Percentiles rank a stretch among this genome's conserved stretches.
Evolutionary conservation across 495 filamentous ascomycete genomes (phyloP).

Genomic region (Haplographium delicatum): DNA sequence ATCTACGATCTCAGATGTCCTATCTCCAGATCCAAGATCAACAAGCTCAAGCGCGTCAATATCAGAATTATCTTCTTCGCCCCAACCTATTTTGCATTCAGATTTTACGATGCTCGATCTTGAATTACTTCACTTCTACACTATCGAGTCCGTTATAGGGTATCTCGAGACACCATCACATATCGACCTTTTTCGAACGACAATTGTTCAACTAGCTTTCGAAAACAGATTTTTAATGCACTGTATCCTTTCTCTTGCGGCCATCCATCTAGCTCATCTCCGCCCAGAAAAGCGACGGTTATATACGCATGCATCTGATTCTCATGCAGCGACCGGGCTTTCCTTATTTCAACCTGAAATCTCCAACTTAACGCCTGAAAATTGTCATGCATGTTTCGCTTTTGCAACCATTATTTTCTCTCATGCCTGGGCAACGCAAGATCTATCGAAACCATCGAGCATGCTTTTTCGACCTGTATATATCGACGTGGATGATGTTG

Average conservation of each 20-base stretch:
- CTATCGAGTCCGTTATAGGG: constrained; percentile 35
- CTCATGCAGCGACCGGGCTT: constrained; percentile 9
- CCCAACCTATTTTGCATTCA: too few species aligned
- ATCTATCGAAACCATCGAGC: constrained; percentile 10
- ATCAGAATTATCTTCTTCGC: too few species aligned
- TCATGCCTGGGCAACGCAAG: constrained; percentile 18
- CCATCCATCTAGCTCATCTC: constrained; percentile 41
- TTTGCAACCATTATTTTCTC: constrained; percentile 12
- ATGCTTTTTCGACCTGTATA: constrained; percentile 17
- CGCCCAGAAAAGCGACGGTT: constrained; percentile 26
- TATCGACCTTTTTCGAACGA: constrained; percentile 33
- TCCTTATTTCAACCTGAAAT: constrained; percentile 20
- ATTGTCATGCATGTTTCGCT: constrained; percentile 20
- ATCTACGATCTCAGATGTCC: constrained; percentile 2
- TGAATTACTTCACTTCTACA: constrained; percentile 45
- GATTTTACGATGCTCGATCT: constrained; percentile 41
- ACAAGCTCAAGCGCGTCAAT: constrained; percentile 1
- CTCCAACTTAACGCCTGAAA: constrained; percentile 9
- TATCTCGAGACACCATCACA: constrained; percentile 40
- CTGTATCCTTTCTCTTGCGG: constrained; percentile 47
- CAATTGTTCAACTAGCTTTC: constrained; percentile 38
- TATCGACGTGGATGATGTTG: background rate
- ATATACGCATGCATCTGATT: constrained; percentile 19
- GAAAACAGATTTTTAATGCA: constrained; percentile 28
- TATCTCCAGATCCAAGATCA: background rate